A percentile compares a stretch with the other conserved stretches of the same genome.
phyloP scores from a whole-genome alignment of 345 rosid genomes.

The Populus deltoides region DNA sequence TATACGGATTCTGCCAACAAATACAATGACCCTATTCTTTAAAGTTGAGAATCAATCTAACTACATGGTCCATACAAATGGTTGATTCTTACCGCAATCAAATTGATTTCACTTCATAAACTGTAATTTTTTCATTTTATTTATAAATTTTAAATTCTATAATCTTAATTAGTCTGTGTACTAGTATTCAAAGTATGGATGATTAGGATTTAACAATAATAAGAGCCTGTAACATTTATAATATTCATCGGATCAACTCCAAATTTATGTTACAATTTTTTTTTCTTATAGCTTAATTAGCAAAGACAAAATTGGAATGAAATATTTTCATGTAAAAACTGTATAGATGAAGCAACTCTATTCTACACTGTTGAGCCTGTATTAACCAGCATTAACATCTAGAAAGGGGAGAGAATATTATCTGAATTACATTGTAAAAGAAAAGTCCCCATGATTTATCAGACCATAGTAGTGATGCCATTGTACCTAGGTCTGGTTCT shows the following conservation, averaged over 20 bases:
- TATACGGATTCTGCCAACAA: neutral
- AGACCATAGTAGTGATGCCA: conserved; percentile 37
- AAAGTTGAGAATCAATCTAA: neutral
- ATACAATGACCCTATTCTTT: neutral
- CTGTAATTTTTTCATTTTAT: neutral
- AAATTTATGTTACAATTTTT: neutral
- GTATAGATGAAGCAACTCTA: conserved; percentile 18
- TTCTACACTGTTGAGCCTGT: conserved; percentile 25
- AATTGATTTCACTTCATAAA: neutral
- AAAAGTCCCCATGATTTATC: neutral
- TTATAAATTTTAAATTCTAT: too few species aligned
- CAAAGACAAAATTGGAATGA: conserved; percentile 13
- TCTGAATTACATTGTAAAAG: conserved; percentile 10
- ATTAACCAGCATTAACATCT: conserved; percentile 1
- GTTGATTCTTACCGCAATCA: neutral
- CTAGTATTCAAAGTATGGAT: too few species aligned
- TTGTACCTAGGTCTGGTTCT: conserved; percentile 50
- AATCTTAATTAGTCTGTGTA: neutral
- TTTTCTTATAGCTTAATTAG: neutral
- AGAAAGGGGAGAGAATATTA: neutral
- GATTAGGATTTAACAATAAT: neutral
- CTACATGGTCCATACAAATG: neutral
- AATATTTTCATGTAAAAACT: conserved; percentile 8
- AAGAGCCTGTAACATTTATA: neutral
- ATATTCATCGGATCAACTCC: neutral